Percentiles rank a stretch among this genome's conserved stretches.
Conservation (phyloP, 2,329 filamentous ascomycete species). For the Proliferodiscus dingleyae region DNA sequence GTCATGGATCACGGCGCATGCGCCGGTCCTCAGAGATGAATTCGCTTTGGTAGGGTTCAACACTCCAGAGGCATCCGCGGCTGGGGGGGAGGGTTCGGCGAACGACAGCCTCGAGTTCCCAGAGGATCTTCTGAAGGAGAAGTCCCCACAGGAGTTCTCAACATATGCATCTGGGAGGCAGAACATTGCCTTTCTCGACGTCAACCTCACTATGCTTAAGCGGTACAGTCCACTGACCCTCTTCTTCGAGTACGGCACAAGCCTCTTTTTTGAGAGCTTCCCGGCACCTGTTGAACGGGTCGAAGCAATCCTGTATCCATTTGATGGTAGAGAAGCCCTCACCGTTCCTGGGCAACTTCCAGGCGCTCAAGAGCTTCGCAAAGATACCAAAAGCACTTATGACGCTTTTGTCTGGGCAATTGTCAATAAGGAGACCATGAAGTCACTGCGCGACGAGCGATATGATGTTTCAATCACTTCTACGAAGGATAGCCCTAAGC, state of each 20-base stretch:
- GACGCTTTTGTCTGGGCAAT: conserved; percentile 94
- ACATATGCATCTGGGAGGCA: conserved; percentile 87
- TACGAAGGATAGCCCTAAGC: conserved; percentile 87
- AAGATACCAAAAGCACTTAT: conserved; percentile 61
- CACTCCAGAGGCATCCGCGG: conserved; percentile 44
- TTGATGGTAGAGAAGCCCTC: conserved; percentile 84
- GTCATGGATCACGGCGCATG: conserved; percentile 74
- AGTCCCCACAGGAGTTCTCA: conserved; percentile 78
- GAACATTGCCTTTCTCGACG: conserved; percentile 87
- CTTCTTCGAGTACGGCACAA: conserved; percentile 61
- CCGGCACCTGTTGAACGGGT: conserved; percentile 64
- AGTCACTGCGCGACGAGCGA: conserved; percentile 79
- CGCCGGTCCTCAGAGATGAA: conserved; percentile 67
- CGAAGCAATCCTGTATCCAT: conserved; percentile 77
- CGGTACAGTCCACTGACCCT: conserved; percentile 28
- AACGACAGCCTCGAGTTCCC: conserved; percentile 36
- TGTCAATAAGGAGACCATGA: conserved; percentile 94
- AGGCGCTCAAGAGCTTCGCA: conserved; percentile 51
- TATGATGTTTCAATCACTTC: conserved; percentile 91
- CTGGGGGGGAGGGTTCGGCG: conserved; percentile 37
- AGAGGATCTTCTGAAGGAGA: conserved; percentile 71
- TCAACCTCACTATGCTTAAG: conserved; percentile 42
- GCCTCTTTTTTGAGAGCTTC: conserved; percentile 78
- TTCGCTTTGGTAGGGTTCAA: conserved; percentile 84
- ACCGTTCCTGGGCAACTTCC: conserved; percentile 62